Base-by-base conservation (phyloP, 805 yeast genomes). In the Yarrowia keelungensis region DNA sequence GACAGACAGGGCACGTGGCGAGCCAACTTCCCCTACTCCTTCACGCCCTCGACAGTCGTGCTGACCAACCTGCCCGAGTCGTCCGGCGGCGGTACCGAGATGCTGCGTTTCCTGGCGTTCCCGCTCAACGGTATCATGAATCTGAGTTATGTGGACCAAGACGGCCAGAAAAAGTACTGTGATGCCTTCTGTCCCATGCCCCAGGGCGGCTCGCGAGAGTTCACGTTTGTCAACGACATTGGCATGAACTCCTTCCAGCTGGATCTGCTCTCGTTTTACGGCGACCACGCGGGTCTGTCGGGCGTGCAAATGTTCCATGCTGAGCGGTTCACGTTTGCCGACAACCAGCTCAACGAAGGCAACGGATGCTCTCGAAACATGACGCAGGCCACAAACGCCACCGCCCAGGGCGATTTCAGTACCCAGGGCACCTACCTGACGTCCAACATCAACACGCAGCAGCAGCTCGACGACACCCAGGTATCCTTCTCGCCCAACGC, bases 121-220 rank as follows among this genome's bases (percentile, higher is more conserved):
- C 98, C 98, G 0, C 83, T 92, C 12, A 84, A 88, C 72, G 91
- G 98, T 72, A 94, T 94, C 71, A 90, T 95, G 97, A 95, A 95
- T 76, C 77, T 95, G 71, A 87, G 96, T 0, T 95, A 92, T 74
- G 80, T 90, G 26, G 97, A 97, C 36, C 51, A 26, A 2, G 83
- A 91, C 1, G 86, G 89, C 61, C 78, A 81, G n/a, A 64, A 83
- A 3, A 76, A 79, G 15, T 79, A 80, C 75, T 95, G 99, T 81
- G 97, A 92, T 77, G 96, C 97, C 0, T 89, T 86, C 84, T 95
- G 99, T 78, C 97, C 97, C 0, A 80, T 94, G 35, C 78, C 83
- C 1, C 81, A 82, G 38, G 70, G 70, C 41, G 70, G 74, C n/a
- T 71, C 79, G 1, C 94, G 90, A 75, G 97, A 93, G 70, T 95